Conservation (phyloP, 2,329 filamentous ascomycete species). For the Fusarium staphyleae region DNA sequence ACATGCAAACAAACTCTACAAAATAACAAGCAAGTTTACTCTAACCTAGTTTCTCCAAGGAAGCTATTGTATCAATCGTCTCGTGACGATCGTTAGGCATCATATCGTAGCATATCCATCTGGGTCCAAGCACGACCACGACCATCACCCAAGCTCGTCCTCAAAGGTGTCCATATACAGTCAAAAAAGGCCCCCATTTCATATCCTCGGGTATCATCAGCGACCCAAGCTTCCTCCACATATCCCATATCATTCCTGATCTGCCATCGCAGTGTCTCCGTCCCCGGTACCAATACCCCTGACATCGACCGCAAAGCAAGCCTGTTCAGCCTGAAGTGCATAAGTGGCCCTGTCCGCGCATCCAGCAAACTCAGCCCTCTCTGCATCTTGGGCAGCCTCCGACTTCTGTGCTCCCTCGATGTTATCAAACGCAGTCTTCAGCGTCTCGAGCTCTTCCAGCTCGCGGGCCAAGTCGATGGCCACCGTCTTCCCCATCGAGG, state of each 20-base stretch:
- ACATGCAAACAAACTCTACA: too few species aligned
- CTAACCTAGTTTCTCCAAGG: too few species aligned
- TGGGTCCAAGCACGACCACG: not conserved
- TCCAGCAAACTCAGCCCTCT: slow-evolving; percentile 38
- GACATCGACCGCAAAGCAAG: slow-evolving; percentile 27
- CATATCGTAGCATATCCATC: not conserved
- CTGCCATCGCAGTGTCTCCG: not conserved
- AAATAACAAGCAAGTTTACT: too few species aligned
- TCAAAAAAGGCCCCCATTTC: not conserved
- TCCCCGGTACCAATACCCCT: not conserved
- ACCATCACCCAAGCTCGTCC: not conserved
- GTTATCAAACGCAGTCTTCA: slow-evolving; percentile 20
- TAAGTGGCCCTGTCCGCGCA: slow-evolving; percentile 39
- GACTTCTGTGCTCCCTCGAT: slow-evolving; percentile 26
- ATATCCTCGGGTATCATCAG: not conserved
- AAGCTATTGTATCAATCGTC: not conserved
- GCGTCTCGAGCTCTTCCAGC: slow-evolving; percentile 7
- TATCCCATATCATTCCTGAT: not conserved
- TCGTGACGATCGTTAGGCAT: not conserved
- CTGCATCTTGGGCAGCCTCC: slow-evolving; percentile 26
- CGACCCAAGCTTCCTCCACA: not conserved
- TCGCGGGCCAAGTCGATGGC: not conserved
- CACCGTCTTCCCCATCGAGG: not conserved
- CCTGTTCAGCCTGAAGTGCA: slow-evolving; percentile 37
- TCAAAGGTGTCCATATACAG: too few species aligned